phyloP scores from a whole-genome alignment of 2,329 filamentous ascomycete species.

The Aphanocladium album region DNA sequence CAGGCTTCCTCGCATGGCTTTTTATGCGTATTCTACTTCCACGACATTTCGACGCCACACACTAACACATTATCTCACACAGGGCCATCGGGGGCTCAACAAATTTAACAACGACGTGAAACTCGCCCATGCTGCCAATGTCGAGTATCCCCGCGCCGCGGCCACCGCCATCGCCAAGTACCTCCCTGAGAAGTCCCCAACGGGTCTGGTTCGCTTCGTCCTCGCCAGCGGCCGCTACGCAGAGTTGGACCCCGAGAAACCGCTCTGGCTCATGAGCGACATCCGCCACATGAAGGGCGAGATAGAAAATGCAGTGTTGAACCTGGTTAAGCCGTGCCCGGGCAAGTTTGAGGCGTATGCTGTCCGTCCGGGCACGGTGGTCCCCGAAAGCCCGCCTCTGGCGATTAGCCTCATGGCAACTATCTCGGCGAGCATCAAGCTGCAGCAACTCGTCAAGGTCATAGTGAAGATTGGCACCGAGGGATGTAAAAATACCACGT shows the following conservation, averaged over 20 bases:
- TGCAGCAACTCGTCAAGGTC: slow-evolving; percentile 30
- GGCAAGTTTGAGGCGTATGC: slow-evolving; percentile 32
- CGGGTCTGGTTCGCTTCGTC: slow-evolving; percentile 36
- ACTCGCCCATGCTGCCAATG: slow-evolving; percentile 45
- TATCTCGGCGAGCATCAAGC: slow-evolving; percentile 28
- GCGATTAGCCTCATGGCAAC: slow-evolving; percentile 24
- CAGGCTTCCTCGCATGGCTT: background rate
- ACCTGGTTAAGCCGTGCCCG: slow-evolving; percentile 29
- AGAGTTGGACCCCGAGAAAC: slow-evolving; percentile 30
- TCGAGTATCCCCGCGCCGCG: slow-evolving; percentile 55
- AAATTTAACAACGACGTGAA: slow-evolving; percentile 44
- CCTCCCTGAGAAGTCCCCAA: slow-evolving; percentile 26
- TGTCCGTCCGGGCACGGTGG: slow-evolving; percentile 31
- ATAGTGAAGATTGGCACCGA: slow-evolving; percentile 33
- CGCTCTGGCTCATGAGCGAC: slow-evolving; percentile 32
- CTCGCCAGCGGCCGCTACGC: slow-evolving; percentile 35
- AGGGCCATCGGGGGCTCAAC: slow-evolving; percentile 42
- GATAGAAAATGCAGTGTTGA: slow-evolving; percentile 34
- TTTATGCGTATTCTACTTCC: no score
- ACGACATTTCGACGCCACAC: no score
- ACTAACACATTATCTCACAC: background rate
- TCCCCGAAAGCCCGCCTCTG: slow-evolving; percentile 21
- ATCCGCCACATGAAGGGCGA: slow-evolving; percentile 34
- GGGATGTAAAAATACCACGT: slow-evolving; percentile 29
- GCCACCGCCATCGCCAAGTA: slow-evolving; percentile 47